These are phyloP conservation scores for Nakazawaea anatomiae DNA, from an alignment of 805 yeast genomes.

Conservation along the genomic window DNA sequence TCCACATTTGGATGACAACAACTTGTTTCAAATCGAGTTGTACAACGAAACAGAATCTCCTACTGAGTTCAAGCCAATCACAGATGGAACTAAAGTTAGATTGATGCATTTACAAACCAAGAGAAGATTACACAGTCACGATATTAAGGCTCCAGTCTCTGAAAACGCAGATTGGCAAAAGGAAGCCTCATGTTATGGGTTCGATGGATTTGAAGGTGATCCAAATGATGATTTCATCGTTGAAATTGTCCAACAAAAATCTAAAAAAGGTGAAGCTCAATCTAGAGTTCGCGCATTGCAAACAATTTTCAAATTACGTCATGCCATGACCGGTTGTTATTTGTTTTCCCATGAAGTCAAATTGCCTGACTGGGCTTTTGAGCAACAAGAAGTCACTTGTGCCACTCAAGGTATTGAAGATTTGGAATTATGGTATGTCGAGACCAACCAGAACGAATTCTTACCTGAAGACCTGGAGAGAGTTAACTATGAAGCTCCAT, in stretches of 20 bases:
- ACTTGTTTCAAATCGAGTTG: constrained; percentile 66
- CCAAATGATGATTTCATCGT: constrained; percentile 79
- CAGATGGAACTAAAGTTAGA: constrained; percentile 67
- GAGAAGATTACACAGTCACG: constrained; percentile 77
- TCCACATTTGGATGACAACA: constrained; percentile 72
- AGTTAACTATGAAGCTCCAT: constrained; percentile 45
- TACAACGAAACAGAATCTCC: constrained; percentile 55
- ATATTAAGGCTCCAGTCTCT: constrained; percentile 72
- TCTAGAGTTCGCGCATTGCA: constrained; percentile 56
- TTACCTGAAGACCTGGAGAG: constrained; percentile 38
- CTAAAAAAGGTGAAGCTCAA: constrained; percentile 47
- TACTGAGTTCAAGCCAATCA: constrained; percentile 52
- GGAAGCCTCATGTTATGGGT: constrained; percentile 76
- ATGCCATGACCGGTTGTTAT: constrained; percentile 75
- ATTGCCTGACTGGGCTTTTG: constrained; percentile 79
- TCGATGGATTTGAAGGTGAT: constrained; percentile 72
- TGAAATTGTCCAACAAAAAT: constrained; percentile 55
- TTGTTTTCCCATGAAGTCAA: constrained; percentile 70
- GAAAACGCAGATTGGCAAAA: constrained; percentile 75
- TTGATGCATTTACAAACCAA: constrained; percentile 51
- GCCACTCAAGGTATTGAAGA: constrained; percentile 62
- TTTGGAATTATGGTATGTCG: constrained; percentile 68
- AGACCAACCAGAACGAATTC: constrained; percentile 52
- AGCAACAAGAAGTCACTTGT: constrained; percentile 81
- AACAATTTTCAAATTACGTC: constrained; percentile 67